Percentiles rank a stretch among this genome's conserved stretches.
These are phyloP conservation scores for Ogataea zsoltii DNA, from an alignment of 805 yeast species.

Conservation along the genomic window DNA sequence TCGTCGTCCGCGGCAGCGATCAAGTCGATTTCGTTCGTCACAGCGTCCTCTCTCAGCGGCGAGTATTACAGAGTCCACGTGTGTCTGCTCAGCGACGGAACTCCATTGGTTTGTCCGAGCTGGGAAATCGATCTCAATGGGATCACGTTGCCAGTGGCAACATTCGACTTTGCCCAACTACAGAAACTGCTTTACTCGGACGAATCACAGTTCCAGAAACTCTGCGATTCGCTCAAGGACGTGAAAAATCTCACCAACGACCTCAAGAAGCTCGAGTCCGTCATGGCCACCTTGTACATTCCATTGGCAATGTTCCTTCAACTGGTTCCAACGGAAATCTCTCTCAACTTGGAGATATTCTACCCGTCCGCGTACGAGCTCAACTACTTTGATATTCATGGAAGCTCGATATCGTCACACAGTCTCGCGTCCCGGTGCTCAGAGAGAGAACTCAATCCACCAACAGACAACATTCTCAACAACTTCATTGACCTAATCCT, in stretches of 20 bases:
- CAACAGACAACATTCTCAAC: slow-evolving; percentile 50
- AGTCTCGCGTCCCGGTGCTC: slow-evolving; percentile 17
- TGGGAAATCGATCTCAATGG: slow-evolving; percentile 51
- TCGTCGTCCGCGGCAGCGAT: slow-evolving; percentile 49
- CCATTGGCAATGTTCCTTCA: slow-evolving; percentile 62
- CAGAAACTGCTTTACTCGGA: slow-evolving; percentile 27
- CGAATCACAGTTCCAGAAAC: slow-evolving; percentile 13
- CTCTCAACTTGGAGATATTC: slow-evolving; percentile 71
- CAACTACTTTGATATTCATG: slow-evolving; percentile 30
- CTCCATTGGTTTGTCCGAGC: slow-evolving; percentile 78
- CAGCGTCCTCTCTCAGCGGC: slow-evolving; percentile 88
- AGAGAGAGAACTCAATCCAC: slow-evolving; percentile 17
- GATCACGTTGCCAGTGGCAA: slow-evolving; percentile 60
- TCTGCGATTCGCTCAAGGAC: slow-evolving; percentile 18
- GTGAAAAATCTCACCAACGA: slow-evolving; percentile 19
- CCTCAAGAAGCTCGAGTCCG: slow-evolving; percentile 39
- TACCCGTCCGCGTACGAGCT: slow-evolving; percentile 61
- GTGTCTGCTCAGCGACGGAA: slow-evolving; percentile 76
- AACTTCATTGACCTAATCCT: slow-evolving; percentile 74
- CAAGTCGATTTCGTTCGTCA: slow-evolving; percentile 66
- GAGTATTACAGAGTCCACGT: slow-evolving; percentile 70
- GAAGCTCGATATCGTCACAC: slow-evolving; percentile 26
- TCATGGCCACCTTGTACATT: slow-evolving; percentile 51
- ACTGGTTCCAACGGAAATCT: slow-evolving; percentile 56
- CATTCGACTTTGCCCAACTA: slow-evolving; percentile 51